Evolutionary conservation across 305 asterid species (phyloP).

Genomic region (Solanum hybrid): DNA sequence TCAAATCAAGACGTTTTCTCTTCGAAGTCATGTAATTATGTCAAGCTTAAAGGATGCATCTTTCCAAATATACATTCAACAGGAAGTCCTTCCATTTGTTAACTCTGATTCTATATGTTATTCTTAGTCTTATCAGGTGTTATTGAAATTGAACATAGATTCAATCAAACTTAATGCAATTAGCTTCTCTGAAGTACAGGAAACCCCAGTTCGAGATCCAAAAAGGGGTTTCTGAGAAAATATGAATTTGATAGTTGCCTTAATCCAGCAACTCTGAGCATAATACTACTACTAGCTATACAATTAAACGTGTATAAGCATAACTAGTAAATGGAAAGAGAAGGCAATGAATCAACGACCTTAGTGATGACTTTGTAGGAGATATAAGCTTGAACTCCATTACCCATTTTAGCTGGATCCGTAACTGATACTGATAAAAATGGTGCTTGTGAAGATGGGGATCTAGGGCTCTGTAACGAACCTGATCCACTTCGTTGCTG

Average conservation of each 20-base stretch:
- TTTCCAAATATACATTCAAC: not conserved
- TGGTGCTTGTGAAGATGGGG: constrained; percentile 59
- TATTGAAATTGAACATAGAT: not conserved
- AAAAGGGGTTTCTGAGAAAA: not conserved
- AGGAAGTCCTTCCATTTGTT: not conserved
- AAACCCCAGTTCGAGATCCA: not conserved
- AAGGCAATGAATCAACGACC: constrained; percentile 25
- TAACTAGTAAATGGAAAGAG: not conserved
- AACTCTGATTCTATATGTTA: not conserved
- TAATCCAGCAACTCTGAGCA: not conserved
- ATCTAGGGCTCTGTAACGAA: constrained; percentile 74
- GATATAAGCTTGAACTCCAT: constrained; percentile 93
- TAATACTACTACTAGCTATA: not conserved
- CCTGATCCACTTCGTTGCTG: constrained; percentile 77
- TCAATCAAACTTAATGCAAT: not conserved
- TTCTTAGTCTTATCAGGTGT: not conserved
- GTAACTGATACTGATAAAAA: constrained; percentile 66
- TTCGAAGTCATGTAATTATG: not conserved
- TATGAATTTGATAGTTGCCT: not conserved
- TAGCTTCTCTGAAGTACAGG: not conserved
- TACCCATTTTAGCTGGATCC: constrained; percentile 99
- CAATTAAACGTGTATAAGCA: not conserved
- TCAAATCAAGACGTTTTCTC: not conserved
- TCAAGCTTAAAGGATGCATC: not conserved
- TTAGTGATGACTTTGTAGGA: constrained; percentile 93